Conservation (phyloP, 1,284 basidiomycete species). For the Ceratobasidium theobromae region DNA sequence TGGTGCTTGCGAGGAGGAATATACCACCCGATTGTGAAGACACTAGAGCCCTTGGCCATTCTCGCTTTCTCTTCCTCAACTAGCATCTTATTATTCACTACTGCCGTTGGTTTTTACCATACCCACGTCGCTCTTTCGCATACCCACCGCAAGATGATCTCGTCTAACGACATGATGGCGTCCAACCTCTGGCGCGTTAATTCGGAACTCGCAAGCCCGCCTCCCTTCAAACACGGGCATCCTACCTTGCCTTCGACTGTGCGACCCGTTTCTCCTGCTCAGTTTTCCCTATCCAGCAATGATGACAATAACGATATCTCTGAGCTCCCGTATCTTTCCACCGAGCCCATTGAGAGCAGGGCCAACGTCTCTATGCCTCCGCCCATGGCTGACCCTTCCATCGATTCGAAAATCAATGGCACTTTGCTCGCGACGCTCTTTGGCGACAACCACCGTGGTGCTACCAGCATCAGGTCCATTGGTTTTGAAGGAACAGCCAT, state of each 20-base stretch:
- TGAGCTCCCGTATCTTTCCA: slow-evolving; percentile 22
- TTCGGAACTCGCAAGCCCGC: not conserved
- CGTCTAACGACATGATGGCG: slow-evolving; percentile 1
- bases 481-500: too few relatives aligned
- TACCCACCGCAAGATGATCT: slow-evolving; percentile 8
- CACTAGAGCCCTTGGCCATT: not conserved
- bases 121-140: not conserved
- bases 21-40: not conserved
- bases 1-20: slow-evolving; percentile 16
- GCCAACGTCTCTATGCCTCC: not conserved
- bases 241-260: not conserved
- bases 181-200: slow-evolving; percentile 11
- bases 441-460: not conserved
- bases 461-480: not conserved
- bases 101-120: not conserved
- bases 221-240: not conserved
- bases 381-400: not conserved
- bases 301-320: slow-evolving; percentile 6
- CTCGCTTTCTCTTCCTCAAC: not conserved
- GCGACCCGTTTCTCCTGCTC: not conserved
- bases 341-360: not conserved
- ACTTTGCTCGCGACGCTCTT: not conserved
- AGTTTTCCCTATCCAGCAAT: not conserved
- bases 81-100: slow-evolving; percentile 1
- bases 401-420: not conserved